Base-by-base conservation (phyloP, 352 stramenopile species). In the Stramenopiles sp. region DNA sequence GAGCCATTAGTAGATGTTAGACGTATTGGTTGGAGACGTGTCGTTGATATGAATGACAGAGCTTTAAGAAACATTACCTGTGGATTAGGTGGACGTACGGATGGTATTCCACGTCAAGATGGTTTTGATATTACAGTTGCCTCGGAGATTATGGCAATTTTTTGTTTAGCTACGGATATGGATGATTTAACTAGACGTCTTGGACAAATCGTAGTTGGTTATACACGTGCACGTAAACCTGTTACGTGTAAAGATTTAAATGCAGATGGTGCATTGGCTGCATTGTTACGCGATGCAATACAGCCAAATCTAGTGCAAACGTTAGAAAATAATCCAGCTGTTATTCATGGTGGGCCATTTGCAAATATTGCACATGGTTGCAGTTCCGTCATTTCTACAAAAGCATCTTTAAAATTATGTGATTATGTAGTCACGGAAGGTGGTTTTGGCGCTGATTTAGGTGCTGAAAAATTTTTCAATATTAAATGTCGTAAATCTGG, bases 381-480 rank as follows among this genome's bases (percentile, higher is more conserved):
- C 84, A 98, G 91, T 32, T 97, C 90, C 73, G 95, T 99, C 81
- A 92, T 99, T 31, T 94, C 95, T 0, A 94, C 98, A 84, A 89
- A 97, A 82, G 92, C 98, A 80, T 94, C 94, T 1, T 83, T 97
- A n/a, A 93, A 94, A 80, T 87, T 99, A 29, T 93, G 95, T 0
- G 95, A 94, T 6, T 98, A 94, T 79, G 92, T 97, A 43, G 90
- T 99, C 30, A 99, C 95, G 0, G 95, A 99, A 83, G 95, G 93
- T 20, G 95, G 95, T 6, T 99, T 99, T 83, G 96, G 96, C 53
- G 95, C 95, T 6, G 94, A 98, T 81, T 97, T 98, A 80, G 92
- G 90, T 76, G 93, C 96, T 86, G 92, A 97, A 81, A 97, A 98
- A 85, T 98, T 98, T 84, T 98, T 98, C 85, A 98, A 98, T 87